phyloP scores from a whole-genome alignment of 2,329 filamentous ascomycete genomes.

The Bipolaris bicolor region DNA sequence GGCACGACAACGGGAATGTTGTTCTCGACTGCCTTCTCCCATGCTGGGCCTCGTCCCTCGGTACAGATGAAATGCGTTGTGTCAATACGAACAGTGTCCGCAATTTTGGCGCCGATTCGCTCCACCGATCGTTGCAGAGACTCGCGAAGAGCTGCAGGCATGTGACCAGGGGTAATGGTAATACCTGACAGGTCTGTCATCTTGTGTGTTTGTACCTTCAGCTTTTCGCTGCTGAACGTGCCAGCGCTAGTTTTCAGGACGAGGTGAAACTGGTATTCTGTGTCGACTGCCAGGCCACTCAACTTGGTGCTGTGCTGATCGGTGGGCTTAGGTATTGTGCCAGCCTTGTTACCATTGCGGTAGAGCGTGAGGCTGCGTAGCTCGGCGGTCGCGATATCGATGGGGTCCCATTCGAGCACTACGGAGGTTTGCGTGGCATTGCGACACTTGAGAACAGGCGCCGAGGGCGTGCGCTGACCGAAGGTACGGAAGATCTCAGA shows the following conservation, averaged over 20 bases:
- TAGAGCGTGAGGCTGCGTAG: conserved; percentile 88
- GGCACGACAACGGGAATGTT: conserved; percentile 97
- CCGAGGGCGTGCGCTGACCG: conserved; percentile 75
- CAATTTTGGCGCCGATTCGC: conserved; percentile 89
- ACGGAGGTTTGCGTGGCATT: conserved; percentile 99
- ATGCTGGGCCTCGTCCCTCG: conserved; percentile 84
- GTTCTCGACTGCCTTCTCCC: conserved; percentile 97
- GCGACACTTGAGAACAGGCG: conserved; percentile 84
- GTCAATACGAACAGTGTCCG: conserved; percentile 90
- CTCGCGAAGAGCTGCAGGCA: conserved; percentile 76
- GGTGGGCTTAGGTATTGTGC: conserved; percentile 85
- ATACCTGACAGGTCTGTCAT: conserved; percentile 98
- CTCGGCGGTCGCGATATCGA: conserved; percentile 89
- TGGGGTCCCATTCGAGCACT: conserved; percentile 96
- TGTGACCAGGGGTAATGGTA: conserved; percentile 87
- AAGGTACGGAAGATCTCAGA: conserved; percentile 86
- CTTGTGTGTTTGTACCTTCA: conserved; percentile 91
- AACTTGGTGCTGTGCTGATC: conserved; percentile 97
- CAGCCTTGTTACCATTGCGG: conserved; percentile 95
- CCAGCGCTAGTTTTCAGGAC: conserved; percentile 90
- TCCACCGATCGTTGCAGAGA: conserved; percentile 77
- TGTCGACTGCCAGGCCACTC: conserved; percentile 92
- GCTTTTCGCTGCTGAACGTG: conserved; percentile 80
- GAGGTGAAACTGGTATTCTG: conserved; percentile 93
- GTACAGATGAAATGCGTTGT: conserved; percentile 98